phyloP scores from a whole-genome alignment of 2,329 filamentous ascomycete species.

The Fusarium sp. region DNA sequence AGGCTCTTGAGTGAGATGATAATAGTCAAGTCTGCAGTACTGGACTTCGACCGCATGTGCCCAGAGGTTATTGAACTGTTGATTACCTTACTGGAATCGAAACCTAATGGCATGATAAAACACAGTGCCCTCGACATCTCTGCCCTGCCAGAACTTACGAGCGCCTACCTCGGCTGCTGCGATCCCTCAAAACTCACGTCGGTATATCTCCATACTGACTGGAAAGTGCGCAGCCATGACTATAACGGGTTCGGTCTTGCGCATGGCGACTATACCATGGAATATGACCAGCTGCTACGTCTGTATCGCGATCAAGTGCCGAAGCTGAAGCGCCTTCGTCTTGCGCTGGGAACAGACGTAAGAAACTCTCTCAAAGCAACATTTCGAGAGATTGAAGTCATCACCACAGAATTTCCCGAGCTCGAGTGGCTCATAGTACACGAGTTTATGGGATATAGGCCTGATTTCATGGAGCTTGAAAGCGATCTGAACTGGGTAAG shows the following conservation, averaged over 20 bases:
- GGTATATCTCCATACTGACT: not conserved
- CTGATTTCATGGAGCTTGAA: not conserved
- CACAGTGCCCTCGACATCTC: not conserved
- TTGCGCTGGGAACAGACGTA: accelerated
- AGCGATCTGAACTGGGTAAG: not conserved
- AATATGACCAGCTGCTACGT: not conserved
- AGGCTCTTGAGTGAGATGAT: not conserved
- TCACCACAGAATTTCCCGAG: not conserved
- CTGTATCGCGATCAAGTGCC: not conserved
- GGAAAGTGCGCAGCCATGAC: not conserved
- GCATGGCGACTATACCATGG: not conserved
- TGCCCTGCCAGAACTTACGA: not conserved
- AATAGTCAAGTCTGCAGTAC: accelerated
- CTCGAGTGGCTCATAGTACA: not conserved
- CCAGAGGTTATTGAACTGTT: not conserved
- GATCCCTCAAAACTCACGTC: not conserved
- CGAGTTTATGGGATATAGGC: no score
- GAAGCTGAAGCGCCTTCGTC: not conserved
- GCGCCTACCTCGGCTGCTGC: not conserved
- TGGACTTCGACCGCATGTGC: not conserved
- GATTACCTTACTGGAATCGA: not conserved
- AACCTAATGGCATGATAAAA: not conserved
- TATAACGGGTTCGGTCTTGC: no score
- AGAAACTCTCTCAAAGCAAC: not conserved
- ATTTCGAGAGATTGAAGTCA: not conserved